These are phyloP conservation scores for Penicillium mononematosum DNA, from an alignment of 495 filamentous ascomycete species.

Conservation along the genomic window DNA sequence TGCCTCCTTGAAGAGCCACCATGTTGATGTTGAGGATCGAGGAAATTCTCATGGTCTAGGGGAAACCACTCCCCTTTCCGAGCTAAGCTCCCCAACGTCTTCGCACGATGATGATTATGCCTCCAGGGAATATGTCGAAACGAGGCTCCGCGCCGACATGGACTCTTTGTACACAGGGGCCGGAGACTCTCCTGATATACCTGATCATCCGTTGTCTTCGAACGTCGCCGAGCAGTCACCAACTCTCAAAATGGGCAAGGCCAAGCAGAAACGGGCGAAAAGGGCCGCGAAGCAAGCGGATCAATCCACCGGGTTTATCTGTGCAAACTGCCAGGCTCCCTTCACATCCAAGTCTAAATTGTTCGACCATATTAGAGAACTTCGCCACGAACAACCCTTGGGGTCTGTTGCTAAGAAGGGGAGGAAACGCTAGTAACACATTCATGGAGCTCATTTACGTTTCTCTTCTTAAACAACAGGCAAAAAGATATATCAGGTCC, in stretches of 20 bases:
- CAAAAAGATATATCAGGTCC: neutral
- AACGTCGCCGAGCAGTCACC: constrained; percentile 22
- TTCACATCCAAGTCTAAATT: constrained; percentile 70
- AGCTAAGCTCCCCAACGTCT: neutral
- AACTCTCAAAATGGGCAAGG: constrained; percentile 70
- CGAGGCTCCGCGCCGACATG: constrained; percentile 21
- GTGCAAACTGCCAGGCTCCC: constrained; percentile 55
- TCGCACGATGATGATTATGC: constrained; percentile 47
- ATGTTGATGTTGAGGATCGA: neutral
- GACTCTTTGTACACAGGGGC: constrained; percentile 1
- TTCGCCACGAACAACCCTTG: constrained; percentile 55
- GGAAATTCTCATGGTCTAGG: neutral
- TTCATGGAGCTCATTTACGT: neutral
- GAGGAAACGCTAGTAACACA: constrained; percentile 15
- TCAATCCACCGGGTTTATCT: constrained; percentile 47
- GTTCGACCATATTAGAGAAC: constrained; percentile 70
- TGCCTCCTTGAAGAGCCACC: neutral
- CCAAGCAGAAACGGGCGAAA: constrained; percentile 83
- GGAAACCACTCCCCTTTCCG: neutral
- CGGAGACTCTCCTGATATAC: constrained; percentile 17
- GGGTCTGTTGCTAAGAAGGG: constrained; percentile 36
- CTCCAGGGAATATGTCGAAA: constrained; percentile 44
- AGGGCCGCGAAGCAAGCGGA: constrained; percentile 63
- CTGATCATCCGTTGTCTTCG: constrained; percentile 26
- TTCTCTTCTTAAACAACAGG: too few relatives aligned